These are phyloP conservation scores for Geotrichum europaeum DNA, from an alignment of 1,139 yeast genomes.

Conservation along the genomic window DNA sequence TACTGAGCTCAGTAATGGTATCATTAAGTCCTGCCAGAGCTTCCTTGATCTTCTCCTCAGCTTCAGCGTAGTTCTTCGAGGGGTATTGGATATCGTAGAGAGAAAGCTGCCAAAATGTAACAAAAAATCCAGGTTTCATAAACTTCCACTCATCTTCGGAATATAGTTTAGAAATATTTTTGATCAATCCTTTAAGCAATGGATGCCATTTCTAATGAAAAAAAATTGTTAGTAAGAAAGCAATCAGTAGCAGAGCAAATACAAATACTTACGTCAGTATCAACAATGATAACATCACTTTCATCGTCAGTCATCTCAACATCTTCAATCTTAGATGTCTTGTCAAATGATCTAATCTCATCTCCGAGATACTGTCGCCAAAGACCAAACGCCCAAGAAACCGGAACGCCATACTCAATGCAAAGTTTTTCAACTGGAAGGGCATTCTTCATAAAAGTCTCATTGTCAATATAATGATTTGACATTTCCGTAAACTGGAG, in stretches of 20 bases:
- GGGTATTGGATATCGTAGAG: constrained; percentile 68
- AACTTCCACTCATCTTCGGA: constrained; percentile 35
- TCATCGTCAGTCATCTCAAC: constrained; percentile 13
- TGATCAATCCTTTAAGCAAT: constrained; percentile 26
- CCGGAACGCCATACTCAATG: constrained; percentile 46
- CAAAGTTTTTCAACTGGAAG: constrained; percentile 45
- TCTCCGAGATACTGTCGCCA: constrained; percentile 55
- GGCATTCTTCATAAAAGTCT: constrained; percentile 39
- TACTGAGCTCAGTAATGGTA: constrained; percentile 16
- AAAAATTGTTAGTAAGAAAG: not conserved
- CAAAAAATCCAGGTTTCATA: constrained; percentile 46
- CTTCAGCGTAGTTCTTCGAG: constrained; percentile 46
- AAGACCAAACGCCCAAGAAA: constrained; percentile 69
- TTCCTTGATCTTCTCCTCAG: constrained; percentile 32
- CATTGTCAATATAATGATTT: constrained; percentile 43
- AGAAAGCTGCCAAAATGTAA: constrained; percentile 67
- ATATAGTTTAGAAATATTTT: constrained; percentile 22
- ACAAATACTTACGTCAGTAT: constrained; percentile 10
- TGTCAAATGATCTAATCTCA: constrained; percentile 29
- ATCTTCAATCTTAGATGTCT: constrained; percentile 14
- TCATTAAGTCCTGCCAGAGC: constrained; percentile 17
- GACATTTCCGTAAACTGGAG: constrained; percentile 60
- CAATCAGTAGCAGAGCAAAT: not conserved
- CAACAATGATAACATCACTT: constrained; percentile 7
- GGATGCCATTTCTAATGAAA: constrained; percentile 26